phyloP scores from a whole-genome alignment of 2,329 filamentous ascomycete genomes.

The Penicillium freii region DNA sequence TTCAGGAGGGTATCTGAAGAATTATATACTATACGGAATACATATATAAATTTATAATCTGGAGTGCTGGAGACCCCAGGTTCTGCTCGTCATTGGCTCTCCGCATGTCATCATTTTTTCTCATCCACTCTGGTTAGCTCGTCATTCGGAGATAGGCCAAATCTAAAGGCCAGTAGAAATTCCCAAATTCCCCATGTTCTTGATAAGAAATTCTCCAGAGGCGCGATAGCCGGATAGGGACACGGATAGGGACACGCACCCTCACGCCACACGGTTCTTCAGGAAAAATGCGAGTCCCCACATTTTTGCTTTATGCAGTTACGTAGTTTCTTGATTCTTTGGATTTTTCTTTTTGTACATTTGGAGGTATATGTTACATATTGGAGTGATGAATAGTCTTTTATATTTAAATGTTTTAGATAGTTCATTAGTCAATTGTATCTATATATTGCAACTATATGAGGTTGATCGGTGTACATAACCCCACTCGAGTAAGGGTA shows the following conservation, averaged over 20 bases:
- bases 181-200: neutral
- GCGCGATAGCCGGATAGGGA: slow-evolving; percentile 26
- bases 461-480: neutral
- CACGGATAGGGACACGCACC: slow-evolving; percentile 27
- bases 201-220: slow-evolving; percentile 16
- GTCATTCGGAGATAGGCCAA: neutral
- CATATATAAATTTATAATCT: neutral
- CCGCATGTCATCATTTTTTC: slow-evolving; percentile 16
- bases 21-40: neutral
- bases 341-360: neutral
- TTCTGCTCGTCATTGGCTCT: slow-evolving; percentile 11
- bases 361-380: neutral
- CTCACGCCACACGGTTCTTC: slow-evolving; percentile 27
- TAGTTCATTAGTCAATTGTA: neutral
- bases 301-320: slow-evolving; percentile 12
- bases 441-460: neutral
- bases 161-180: slow-evolving; percentile 2
- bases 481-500: neutral
- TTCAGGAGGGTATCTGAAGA: neutral
- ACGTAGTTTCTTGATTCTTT: neutral
- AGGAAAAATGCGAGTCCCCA: slow-evolving; percentile 18
- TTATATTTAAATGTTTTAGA: neutral
- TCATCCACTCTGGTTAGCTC: slow-evolving; percentile 6
- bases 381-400: neutral
- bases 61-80: neutral